Percentiles rank a stretch among this genome's conserved stretches.
Evolutionary conservation across 108 stramenopile genomes (phyloP).

Genomic region (Mayamaea pseudoterrestris): DNA sequence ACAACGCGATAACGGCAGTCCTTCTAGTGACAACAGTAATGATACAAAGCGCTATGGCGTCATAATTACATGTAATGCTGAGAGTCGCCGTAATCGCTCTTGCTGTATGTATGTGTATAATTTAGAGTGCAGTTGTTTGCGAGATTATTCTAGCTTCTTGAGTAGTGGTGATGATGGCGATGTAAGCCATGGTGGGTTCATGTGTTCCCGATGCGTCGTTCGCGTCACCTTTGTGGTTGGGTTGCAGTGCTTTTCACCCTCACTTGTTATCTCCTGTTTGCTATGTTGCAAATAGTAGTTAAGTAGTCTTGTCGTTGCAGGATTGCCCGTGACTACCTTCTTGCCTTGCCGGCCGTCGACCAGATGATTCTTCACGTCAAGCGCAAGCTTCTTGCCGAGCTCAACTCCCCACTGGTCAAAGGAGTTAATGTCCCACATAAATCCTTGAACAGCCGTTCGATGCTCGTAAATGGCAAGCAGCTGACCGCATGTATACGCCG

Average conservation of each 20-base stretch:
- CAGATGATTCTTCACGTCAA: slow-evolving; percentile 66
- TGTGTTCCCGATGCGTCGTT: slow-evolving; percentile 41
- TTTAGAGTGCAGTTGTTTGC: no score
- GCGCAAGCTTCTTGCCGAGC: slow-evolving; percentile 97
- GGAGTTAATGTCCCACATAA: slow-evolving; percentile 98
- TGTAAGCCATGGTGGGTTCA: slow-evolving; percentile 22
- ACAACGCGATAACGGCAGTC: no score
- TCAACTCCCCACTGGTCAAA: slow-evolving; percentile 99
- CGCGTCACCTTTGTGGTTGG: slow-evolving; percentile 34
- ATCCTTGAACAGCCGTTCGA: slow-evolving; percentile 97
- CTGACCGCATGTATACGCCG: slow-evolving; percentile 91
- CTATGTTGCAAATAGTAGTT: slow-evolving; percentile 78
- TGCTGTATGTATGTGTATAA: no score
- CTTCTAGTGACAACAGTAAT: no score
- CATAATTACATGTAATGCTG: no score
- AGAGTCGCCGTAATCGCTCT: no score
- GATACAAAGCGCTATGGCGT: no score
- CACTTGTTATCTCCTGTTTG: slow-evolving; percentile 11
- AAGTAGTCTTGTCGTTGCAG: slow-evolving; percentile 69
- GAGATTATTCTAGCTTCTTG: no score
- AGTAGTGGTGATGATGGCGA: no score
- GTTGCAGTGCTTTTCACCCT: slow-evolving; percentile 5
- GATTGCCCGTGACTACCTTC: slow-evolving; percentile 40
- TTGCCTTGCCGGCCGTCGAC: slow-evolving; percentile 32
- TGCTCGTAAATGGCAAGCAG: slow-evolving; percentile 96